Evolutionary conservation across 1,139 yeast species (phyloP).

Genomic region (Geotrichum siamense): DNA sequence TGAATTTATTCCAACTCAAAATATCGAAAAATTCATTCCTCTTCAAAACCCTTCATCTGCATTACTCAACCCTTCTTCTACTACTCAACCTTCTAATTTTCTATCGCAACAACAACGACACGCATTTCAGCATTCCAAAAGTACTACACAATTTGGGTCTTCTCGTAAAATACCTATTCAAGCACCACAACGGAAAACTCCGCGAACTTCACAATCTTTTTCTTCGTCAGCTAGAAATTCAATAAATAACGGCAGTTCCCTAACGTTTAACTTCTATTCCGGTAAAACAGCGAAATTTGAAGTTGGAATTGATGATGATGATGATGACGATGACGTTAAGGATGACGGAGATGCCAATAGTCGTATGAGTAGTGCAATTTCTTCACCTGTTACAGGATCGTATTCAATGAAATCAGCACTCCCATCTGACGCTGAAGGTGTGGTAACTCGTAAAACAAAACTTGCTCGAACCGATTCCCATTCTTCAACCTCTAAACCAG

Average conservation of each 20-base stretch:
- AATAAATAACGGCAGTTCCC: not conserved
- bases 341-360: no score
- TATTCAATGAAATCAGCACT: slow-evolving; percentile 6
- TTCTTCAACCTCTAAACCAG: slow-evolving; percentile 23
- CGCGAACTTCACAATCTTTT: slow-evolving; percentile 7
- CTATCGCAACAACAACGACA: not conserved
- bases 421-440: slow-evolving; percentile 17
- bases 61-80: not conserved
- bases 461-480: slow-evolving; percentile 28
- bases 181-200: not conserved
- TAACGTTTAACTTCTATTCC: slow-evolving; percentile 5
- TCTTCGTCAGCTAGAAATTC: slow-evolving; percentile 9
- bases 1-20: slow-evolving; percentile 12
- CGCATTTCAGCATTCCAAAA: not conserved
- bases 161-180: not conserved
- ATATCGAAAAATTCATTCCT: slow-evolving; percentile 5
- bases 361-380: slow-evolving; percentile 23
- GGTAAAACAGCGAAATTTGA: slow-evolving; percentile 22
- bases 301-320: slow-evolving; percentile 24
- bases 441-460: slow-evolving; percentile 22
- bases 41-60: slow-evolving; percentile 5
- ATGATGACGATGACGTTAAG: slow-evolving; percentile 14
- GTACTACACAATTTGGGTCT: not conserved
- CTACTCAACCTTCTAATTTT: not conserved
- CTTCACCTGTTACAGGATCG: slow-evolving; percentile 22